Evolutionary conservation across 225 moss, liverwort and hornwort species (phyloP).

Genomic region (Bryoerythrophyllum caledonicum): DNA sequence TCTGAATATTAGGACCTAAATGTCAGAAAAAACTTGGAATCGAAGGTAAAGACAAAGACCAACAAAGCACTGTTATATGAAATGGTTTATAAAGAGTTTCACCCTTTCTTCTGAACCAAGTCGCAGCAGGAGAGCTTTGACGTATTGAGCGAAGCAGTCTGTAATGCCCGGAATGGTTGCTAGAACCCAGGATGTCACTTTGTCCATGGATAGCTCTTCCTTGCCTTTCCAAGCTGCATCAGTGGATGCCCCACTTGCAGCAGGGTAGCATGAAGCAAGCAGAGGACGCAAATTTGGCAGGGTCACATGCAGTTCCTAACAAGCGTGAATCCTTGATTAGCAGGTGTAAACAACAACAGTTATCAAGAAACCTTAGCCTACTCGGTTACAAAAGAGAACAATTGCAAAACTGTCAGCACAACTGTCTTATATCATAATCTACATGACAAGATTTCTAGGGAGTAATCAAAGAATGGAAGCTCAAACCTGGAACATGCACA

Average conservation of each 20-base stretch:
- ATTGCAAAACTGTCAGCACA: not conserved
- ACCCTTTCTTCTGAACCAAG: constrained; percentile 45
- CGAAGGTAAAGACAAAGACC: not conserved
- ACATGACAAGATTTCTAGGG: not conserved
- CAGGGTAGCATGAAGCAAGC: constrained; percentile 41
- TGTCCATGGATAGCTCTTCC: constrained; percentile 58
- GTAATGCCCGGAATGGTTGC: constrained; percentile 64
- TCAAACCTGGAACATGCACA: not conserved
- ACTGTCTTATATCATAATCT: not conserved
- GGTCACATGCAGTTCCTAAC: constrained; percentile 48
- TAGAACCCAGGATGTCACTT: constrained; percentile 73
- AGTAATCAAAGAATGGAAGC: not conserved
- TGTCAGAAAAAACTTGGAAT: constrained; percentile 12
- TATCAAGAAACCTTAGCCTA: not conserved
- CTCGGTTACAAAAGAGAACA: not conserved
- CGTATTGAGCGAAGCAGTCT: constrained; percentile 71
- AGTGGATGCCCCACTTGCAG: constrained; percentile 35
- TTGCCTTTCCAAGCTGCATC: constrained; percentile 49
- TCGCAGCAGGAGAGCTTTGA: constrained; percentile 64
- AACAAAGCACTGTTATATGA: not conserved
- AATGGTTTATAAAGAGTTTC: constrained; percentile 15
- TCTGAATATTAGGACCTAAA: constrained; percentile 28
- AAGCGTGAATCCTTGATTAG: constrained; percentile 22
- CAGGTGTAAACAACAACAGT: not conserved
- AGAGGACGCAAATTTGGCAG: constrained; percentile 50